Evolutionary conservation across 306 rosid species (phyloP).

Genomic region (Rosa rugosa): DNA sequence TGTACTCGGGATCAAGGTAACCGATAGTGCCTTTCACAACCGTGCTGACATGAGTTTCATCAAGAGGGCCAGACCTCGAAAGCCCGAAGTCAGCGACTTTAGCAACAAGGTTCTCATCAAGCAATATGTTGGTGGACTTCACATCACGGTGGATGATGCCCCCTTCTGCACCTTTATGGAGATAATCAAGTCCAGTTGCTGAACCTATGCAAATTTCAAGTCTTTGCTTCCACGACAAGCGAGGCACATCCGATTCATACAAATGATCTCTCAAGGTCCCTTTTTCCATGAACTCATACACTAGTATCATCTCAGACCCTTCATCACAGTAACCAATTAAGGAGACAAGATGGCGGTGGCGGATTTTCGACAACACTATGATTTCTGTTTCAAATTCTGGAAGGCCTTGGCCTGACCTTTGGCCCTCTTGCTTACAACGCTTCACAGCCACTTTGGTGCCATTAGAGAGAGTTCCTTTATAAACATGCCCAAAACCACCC

Average conservation of each 20-base stretch:
- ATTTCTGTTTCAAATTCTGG: constrained; percentile 54
- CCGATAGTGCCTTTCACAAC: constrained; percentile 52
- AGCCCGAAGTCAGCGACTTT: constrained; percentile 61
- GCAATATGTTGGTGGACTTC: constrained; percentile 54
- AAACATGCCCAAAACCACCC: constrained; percentile 58
- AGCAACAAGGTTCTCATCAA: constrained; percentile 42
- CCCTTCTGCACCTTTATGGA: constrained; percentile 47
- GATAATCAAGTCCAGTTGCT: constrained; percentile 51
- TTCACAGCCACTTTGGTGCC: constrained; percentile 51
- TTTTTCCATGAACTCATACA: constrained; percentile 55
- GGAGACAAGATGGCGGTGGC: constrained; percentile 50
- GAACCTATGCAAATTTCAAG: constrained; percentile 61
- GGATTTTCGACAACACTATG: constrained; percentile 45
- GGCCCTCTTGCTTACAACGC: constrained; percentile 26
- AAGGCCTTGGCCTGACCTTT: constrained; percentile 46
- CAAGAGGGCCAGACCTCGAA: constrained; percentile 40
- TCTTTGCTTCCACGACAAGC: constrained; percentile 53
- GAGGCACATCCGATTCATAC: constrained; percentile 32
- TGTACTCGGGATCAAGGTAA: constrained; percentile 55
- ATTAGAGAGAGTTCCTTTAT: constrained; percentile 29
- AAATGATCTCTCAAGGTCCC: constrained; percentile 52
- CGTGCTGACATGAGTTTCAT: constrained; percentile 49
- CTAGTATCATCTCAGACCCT: constrained; percentile 50
- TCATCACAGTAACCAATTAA: constrained; percentile 57
- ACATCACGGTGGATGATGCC: constrained; percentile 58